Evolutionary conservation across 805 yeast genomes (phyloP), one percentile per base, ranked within the genome.

Genomic region (Candida ipomoeae): DNA sequence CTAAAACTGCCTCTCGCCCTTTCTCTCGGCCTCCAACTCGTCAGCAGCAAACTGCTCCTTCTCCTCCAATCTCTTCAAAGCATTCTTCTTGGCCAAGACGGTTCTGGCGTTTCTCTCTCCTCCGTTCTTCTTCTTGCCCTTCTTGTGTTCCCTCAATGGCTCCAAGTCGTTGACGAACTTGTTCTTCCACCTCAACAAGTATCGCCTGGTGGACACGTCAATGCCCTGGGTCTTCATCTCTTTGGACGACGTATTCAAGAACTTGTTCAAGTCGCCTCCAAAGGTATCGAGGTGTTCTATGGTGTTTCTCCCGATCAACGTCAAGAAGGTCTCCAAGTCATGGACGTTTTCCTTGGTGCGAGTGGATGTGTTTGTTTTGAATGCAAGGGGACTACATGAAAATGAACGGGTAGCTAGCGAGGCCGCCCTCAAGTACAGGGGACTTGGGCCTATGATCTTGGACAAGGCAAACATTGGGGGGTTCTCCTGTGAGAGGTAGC

Each of bases 91-190:
- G 29, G 78, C 78, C 54, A 64, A 56, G 18, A 74, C 75, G 14
- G 69, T 62, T 60, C 78, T 81, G 53, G 85, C 79, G 61, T 82
- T 85, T 66, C 96, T 81, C 69, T 90, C 97, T 62, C 97, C 96
- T 23, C 97, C 97, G 60, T 73, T 74, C 59, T 79, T 77, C 76
- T 89, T 89, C 74, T 78, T 84, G n/a, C 91, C 89, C 54, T 73
- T 67, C 58, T 79, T 79, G 55, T 81, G 74, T 61, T 83, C 87
- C 50, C 71, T 61, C 50, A 87, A 70, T 18, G 78, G 74, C 48
- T 74, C 77, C 59, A 73, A 68, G 48, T 84, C 81, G 53, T 80
- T 77, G 59, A 81, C 78, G 61, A 76, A 85, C 59, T 78, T 81
- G 61, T 90, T 84, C 44, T 81, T 76, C 84, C 95, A 90, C 42